Evolutionary conservation across 306 rosid species (phyloP), one percentile per base, ranked within the genome.

Genomic region (Bauhinia variegata): DNA sequence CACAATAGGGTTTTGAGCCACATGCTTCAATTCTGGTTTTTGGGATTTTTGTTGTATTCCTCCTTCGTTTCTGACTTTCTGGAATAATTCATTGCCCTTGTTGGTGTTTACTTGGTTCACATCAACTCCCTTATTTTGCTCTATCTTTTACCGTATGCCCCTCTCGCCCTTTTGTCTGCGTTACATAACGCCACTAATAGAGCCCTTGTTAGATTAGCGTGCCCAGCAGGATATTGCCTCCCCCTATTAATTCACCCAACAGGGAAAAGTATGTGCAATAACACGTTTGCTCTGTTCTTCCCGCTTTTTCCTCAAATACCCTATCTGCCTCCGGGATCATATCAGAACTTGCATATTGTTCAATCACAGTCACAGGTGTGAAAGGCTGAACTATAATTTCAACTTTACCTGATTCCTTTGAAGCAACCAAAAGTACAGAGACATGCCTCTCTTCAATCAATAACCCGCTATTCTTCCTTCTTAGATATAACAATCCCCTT

Each of bases 41-140:
- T 23, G 28, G 42, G 59, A 50, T 11, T 59, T 53, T 32, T 57
- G 65, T 57, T 60, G 19, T 12, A 31, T 34, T 33, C 37, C 11
- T 63, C 9, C 14, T 49, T 51, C 19, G 54, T 30, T 38, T 65
- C 50, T 57, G 18, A 14, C 56, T 71, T 63, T 63, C 53, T 14
- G 34, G 23, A 70, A 34, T 11, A 23, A 10, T 65, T 36, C 59
- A 36, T 36, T 50, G 57, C 30, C 36, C n/a, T 44, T 57, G 36
- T 14, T 8, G 5, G 37, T 67, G 19, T 67, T 54, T 61, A 46
- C 67, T 16, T 12, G n/a, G 43, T 61, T 61, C 8, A 31, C 3
- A 28, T 30, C 41, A 62, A 30, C 14, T 44, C 42, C 9, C 68
- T 44, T 3, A 7, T 3, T 41, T 41, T 7, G 46, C 38, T 7